Base-by-base conservation (phyloP, 2,329 filamentous ascomycete species). In the Alternaria dauci region DNA sequence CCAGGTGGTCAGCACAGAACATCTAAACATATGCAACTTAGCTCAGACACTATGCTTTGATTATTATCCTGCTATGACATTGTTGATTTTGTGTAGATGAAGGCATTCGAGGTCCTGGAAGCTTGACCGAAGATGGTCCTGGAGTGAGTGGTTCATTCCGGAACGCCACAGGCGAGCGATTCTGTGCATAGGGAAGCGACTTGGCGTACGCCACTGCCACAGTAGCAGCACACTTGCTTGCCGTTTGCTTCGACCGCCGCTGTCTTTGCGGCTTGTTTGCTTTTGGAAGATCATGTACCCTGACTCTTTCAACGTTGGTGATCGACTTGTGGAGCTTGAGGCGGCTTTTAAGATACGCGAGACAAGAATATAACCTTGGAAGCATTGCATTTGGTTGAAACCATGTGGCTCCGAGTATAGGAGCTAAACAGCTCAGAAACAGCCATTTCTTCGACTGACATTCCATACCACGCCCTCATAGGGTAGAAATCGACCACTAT, bases 221-320 rank as follows among this genome's bases (percentile, higher is more conserved):
- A 23, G 20, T 23, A 56, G 16, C 34, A 41, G 20, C 34, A 36
- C 18, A 20, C 41, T 18, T 51, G 30, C 28, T 38, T 57, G 28
- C 41, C 55, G 50, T 38, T 46, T 26, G 18, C 41, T 50, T 39
- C 52, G 18, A 53, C 44, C 48, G 46, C 51, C 36, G 18, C 23
- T 25, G 12, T 26, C 23, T 39, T 39, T 25, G 48, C 54, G 57
- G n/a, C 36, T 11, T 14, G 34, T 51, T 57, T 39, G 28, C 36
- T 58, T 52, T 48, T 52, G 32, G 54, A 43, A 43, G 54, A 61
- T 63, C 61, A 53, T 38, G 61, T 61, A 61, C 58, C 23, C 43
- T 50, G 51, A 44, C 20, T 32, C 32, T 25, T 5, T n/a, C 36
- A 52, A 50, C 46, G 56, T 52, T 18, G 52, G 25, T n/a, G 59